Conservation (phyloP, 768 basidiomycete genomes). For the Royoungia palumana region DNA sequence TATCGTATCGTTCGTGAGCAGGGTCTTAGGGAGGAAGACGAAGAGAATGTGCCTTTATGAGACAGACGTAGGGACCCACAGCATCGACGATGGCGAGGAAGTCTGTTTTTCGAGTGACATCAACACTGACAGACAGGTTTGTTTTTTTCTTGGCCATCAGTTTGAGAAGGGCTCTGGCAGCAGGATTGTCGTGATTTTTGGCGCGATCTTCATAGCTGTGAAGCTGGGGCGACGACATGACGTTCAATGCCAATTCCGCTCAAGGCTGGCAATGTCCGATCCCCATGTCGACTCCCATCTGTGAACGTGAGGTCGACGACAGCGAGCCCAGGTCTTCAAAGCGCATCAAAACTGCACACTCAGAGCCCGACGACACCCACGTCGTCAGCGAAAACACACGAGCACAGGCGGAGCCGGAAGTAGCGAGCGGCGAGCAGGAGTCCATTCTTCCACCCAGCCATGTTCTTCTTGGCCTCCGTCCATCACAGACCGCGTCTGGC, state of each 20-base stretch:
- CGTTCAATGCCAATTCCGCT: too few species aligned
- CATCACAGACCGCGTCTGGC: conserved; percentile 46
- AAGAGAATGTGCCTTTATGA: conserved; percentile 73
- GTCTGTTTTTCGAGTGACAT: conserved; percentile 77
- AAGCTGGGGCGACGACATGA: conserved; percentile 37
- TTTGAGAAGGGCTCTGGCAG: conserved; percentile 74
- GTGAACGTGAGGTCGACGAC: conserved; percentile 51
- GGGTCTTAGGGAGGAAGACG: conserved; percentile 4
- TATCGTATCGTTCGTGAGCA: conserved; percentile 29
- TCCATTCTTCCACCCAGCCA: conserved; percentile 71
- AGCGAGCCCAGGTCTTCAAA: conserved; percentile 38
- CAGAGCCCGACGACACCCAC: conserved; percentile 16
- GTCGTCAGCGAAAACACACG: conserved; percentile 3
- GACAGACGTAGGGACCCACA: conserved; percentile 87
- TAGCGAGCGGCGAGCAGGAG: neutral
- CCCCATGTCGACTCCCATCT: conserved; percentile 34
- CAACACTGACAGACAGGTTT: conserved; percentile 94
- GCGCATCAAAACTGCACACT: conserved; percentile 30
- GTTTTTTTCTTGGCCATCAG: conserved; percentile 84
- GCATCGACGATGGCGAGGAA: conserved; percentile 83
- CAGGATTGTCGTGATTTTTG: conserved; percentile 58
- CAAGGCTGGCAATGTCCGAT: neutral
- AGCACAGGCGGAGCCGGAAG: conserved; percentile 1
- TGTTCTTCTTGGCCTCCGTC: conserved; percentile 56
- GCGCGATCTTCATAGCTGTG: conserved; percentile 65